These are phyloP conservation scores for Vachellia pachyceras DNA, from an alignment of 306 rosid genomes.

Conservation along the genomic window DNA sequence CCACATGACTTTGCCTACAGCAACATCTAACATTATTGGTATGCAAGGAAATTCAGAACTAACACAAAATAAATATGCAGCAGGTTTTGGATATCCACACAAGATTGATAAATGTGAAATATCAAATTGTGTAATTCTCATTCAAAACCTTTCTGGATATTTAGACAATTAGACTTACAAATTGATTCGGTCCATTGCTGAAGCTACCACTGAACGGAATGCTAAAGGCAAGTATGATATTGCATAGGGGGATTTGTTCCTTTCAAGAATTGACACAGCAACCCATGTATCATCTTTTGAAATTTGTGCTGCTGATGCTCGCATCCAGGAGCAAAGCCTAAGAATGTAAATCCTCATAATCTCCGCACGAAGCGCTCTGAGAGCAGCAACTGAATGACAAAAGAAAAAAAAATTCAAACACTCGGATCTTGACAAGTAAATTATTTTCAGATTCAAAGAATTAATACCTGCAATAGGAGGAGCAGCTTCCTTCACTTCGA, in stretches of 20 bases:
- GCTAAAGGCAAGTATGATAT: constrained; percentile 88
- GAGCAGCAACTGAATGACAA: constrained; percentile 59
- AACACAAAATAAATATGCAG: constrained; percentile 14
- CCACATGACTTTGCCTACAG: background rate
- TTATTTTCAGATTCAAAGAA: constrained; percentile 41
- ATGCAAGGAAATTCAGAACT: background rate
- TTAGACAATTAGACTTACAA: constrained; percentile 78
- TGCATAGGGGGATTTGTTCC: constrained; percentile 94
- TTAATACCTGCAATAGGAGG: constrained; percentile 84
- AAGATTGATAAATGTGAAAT: constrained; percentile 13
- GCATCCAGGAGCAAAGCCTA: constrained; percentile 99
- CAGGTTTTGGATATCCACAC: constrained; percentile 12
- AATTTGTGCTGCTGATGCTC: constrained; percentile 75
- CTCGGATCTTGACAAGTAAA: constrained; percentile 45
- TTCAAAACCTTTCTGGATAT: constrained; percentile 28
- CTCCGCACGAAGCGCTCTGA: constrained; percentile 77
- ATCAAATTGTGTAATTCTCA: background rate
- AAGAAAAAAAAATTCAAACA: constrained; percentile 44
- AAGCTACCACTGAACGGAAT: constrained; percentile 75
- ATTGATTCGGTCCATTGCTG: constrained; percentile 90
- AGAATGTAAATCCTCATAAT: constrained; percentile 78
- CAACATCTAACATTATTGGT: background rate
- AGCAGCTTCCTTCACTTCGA: constrained; percentile 93
- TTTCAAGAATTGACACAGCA: constrained; percentile 85
- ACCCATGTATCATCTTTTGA: constrained; percentile 93